Evolutionary conservation across 2,329 filamentous ascomycete species (phyloP).

Genomic region (Fusarium phyllophilum): DNA sequence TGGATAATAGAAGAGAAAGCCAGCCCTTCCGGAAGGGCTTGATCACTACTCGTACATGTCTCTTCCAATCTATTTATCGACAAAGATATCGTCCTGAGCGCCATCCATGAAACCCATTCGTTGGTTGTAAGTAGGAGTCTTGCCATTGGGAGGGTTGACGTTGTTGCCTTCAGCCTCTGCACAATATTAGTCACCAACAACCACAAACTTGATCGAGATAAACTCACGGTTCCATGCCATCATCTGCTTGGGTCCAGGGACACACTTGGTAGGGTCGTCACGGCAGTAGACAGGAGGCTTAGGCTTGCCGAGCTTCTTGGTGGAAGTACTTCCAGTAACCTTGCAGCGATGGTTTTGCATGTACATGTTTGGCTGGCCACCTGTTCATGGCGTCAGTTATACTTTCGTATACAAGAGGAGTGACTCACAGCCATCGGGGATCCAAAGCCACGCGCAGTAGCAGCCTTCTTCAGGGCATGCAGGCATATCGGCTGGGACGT

Average conservation of each 20-base stretch:
- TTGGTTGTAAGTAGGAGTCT: slow-evolving; percentile 48
- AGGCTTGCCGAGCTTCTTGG: slow-evolving; percentile 53
- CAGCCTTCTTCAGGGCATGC: slow-evolving; percentile 44
- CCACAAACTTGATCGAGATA: neutral
- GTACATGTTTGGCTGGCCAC: slow-evolving; percentile 48
- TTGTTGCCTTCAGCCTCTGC: slow-evolving; percentile 50
- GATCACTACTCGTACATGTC: neutral
- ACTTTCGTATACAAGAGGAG: neutral
- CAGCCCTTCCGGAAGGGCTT: slow-evolving; percentile 11
- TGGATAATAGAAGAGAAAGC: neutral
- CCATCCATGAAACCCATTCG: slow-evolving; percentile 49
- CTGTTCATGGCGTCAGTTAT: neutral
- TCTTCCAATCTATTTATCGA: neutral
- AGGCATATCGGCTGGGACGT: slow-evolving; percentile 44
- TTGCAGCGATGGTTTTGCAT: slow-evolving; percentile 63
- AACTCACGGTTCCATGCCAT: slow-evolving; percentile 57
- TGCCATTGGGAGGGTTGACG: slow-evolving; percentile 42
- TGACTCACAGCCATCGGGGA: slow-evolving; percentile 44
- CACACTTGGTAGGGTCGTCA: slow-evolving; percentile 53
- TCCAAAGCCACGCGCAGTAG: slow-evolving; percentile 48
- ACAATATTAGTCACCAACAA: neutral
- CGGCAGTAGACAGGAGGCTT: slow-evolving; percentile 55
- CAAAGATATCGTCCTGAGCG: slow-evolving; percentile 48
- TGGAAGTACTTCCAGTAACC: slow-evolving; percentile 55
- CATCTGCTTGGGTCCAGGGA: slow-evolving; percentile 61